Evolutionary conservation across 495 filamentous ascomycete genomes (phyloP).

Genomic region (Aspergillus kassunensis): DNA sequence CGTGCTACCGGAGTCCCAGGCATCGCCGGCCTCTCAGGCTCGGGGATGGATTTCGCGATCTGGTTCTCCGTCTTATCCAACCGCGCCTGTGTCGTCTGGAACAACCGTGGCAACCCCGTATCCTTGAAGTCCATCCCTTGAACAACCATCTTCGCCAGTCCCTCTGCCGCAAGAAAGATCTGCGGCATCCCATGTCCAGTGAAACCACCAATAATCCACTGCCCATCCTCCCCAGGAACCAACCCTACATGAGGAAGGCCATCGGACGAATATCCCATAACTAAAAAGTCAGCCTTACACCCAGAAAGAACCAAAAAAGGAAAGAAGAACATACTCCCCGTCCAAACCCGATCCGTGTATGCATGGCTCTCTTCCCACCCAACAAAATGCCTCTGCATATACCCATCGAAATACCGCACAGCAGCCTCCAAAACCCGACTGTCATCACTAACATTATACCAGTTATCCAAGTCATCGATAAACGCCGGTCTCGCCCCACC

Average conservation of each 20-base stretch:
- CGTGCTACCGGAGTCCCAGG: neutral
- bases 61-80: neutral
- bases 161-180: slow-evolving; percentile 43
- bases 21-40: neutral
- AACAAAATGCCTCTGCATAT: slow-evolving; percentile 44
- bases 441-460: slow-evolving; percentile 51
- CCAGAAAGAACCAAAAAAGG: neutral
- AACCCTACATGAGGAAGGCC: slow-evolving; percentile 40
- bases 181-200: slow-evolving; percentile 51
- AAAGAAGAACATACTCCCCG: slow-evolving; percentile 41
- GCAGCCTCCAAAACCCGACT: slow-evolving; percentile 38
- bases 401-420: slow-evolving; percentile 41
- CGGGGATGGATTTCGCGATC: neutral
- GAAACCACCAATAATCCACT: slow-evolving; percentile 46
- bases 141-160: slow-evolving; percentile 25
- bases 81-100: neutral
- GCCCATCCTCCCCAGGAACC: slow-evolving; percentile 38
- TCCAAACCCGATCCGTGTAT: slow-evolving; percentile 47
- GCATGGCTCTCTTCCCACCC: slow-evolving; percentile 48
- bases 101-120: neutral
- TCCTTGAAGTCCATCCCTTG: neutral
- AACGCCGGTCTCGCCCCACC: slow-evolving; percentile 45
- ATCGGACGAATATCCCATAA: slow-evolving; percentile 42
- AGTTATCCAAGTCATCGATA: slow-evolving; percentile 27
- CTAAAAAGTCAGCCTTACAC: slow-evolving; percentile 14